A percentile compares a stretch with the other conserved stretches of the same genome.
Conservation (phyloP, 2,329 filamentous ascomycete genomes). For the Fusarium lateritium region DNA sequence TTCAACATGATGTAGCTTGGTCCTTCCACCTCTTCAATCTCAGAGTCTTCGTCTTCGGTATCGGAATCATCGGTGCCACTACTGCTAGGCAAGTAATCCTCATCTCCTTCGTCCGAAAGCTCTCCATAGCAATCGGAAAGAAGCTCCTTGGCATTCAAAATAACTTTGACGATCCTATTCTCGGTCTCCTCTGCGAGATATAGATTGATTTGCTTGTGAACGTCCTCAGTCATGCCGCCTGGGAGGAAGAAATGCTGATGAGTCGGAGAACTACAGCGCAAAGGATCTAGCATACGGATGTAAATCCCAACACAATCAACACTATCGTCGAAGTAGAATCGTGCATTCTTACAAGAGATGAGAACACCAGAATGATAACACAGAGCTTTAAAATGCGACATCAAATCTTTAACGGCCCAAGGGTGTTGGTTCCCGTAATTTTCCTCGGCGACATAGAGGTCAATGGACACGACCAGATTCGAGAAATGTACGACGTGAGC, state of each 20-base stretch:
- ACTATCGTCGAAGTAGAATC: conserved; percentile 1
- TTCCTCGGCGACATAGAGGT: neutral
- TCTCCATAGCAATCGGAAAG: neutral
- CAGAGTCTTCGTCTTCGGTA: neutral
- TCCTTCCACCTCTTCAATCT: neutral
- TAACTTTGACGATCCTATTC: neutral
- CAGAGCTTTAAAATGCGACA: neutral
- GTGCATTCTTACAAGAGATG: neutral
- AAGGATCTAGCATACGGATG: neutral
- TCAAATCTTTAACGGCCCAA: neutral
- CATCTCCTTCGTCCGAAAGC: neutral
- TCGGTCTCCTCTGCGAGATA: too few relatives aligned
- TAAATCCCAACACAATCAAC: neutral
- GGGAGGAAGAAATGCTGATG: conserved; percentile 9
- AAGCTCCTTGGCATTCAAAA: neutral
- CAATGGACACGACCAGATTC: neutral
- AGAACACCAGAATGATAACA: too few relatives aligned
- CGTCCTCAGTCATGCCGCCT: neutral
- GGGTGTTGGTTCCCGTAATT: neutral
- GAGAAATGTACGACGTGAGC: neutral
- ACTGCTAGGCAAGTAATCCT: neutral
- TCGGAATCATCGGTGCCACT: neutral
- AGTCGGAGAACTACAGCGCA: neutral
- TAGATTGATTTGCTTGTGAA: neutral
- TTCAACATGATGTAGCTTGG: neutral